Conservation (phyloP, 805 yeast genomes). For the Yamadazyma insecticola region DNA sequence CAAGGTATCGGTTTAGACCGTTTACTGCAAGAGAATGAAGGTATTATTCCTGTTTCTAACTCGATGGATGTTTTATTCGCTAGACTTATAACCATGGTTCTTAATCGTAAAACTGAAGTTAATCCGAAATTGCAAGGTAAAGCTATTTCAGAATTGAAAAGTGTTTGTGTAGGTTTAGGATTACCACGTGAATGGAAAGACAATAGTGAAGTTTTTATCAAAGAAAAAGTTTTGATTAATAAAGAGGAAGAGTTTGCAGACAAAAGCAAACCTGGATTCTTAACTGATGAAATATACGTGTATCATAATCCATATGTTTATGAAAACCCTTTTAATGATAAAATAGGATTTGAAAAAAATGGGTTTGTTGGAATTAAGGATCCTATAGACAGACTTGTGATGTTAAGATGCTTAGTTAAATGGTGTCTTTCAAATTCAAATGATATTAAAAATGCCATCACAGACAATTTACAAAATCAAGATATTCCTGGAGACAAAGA, state of each 20-base stretch:
- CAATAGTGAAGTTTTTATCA: conserved; percentile 6
- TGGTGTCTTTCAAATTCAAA: conserved; percentile 35
- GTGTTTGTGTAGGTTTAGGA: conserved; percentile 22
- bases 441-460: conserved; percentile 20
- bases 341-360: conserved; percentile 22
- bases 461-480: conserved; percentile 19
- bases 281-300: conserved; percentile 7
- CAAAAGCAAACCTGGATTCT: conserved; percentile 7
- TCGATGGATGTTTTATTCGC: conserved; percentile 31
- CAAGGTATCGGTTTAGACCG: conserved; percentile 24
- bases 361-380: conserved; percentile 30
- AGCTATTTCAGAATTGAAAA: conserved; percentile 32
- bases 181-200: conserved; percentile 38
- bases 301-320: conserved; percentile 5
- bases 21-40: conserved; percentile 1
- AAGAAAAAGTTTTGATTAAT: conserved; percentile 5
- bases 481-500: conserved; percentile 37
- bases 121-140: conserved; percentile 16
- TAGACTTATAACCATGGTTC: conserved; percentile 27
- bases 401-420: conserved; percentile 30
- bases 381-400: conserved; percentile 30
- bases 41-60: conserved; percentile 15
- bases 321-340: conserved; percentile 16
- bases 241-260: conserved; percentile 4
- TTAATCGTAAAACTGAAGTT: conserved; percentile 33